A percentile compares a stretch with the other conserved stretches of the same genome.
phyloP scores from a whole-genome alignment of 139 green algal species.

The Chlorella sp. region DNA sequence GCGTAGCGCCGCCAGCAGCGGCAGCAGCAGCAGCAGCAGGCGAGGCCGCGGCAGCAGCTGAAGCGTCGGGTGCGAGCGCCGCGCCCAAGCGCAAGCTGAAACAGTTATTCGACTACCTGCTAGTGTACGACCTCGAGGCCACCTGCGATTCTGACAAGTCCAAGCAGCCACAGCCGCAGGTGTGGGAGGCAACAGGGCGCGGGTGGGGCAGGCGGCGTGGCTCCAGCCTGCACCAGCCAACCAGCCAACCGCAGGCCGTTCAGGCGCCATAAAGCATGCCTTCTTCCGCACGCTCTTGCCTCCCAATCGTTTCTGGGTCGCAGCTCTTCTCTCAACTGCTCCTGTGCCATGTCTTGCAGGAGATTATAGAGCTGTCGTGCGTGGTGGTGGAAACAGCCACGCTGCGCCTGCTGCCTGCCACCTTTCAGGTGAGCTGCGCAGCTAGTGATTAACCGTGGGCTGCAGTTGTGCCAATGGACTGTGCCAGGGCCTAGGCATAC shows the following conservation, averaged over 20 bases:
- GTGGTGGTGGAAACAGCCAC: constrained; percentile 59
- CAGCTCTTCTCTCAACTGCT: no score
- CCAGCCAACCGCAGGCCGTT: no score
- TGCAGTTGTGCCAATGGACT: no score
- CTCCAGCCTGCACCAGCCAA: no score
- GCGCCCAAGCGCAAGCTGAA: constrained; percentile 2
- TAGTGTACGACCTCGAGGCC: constrained; percentile 66
- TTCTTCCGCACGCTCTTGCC: not conserved
- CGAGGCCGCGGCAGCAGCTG: not conserved
- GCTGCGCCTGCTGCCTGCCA: constrained; percentile 34
- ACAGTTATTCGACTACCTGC: constrained; percentile 51
- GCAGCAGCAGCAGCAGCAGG: not conserved
- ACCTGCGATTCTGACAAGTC: constrained; percentile 55
- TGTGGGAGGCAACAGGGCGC: no score
- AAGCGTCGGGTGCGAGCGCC: not conserved
- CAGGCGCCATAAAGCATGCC: not conserved
- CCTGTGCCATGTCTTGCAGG: no score
- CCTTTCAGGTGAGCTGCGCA: constrained; percentile 51
- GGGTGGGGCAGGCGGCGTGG: no score
- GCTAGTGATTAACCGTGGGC: no score
- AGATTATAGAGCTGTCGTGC: constrained; percentile 78
- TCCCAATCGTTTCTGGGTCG: no score
- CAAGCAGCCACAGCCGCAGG: constrained; percentile 25
- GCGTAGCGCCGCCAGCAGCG: not conserved
- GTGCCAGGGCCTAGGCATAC: no score